These are phyloP conservation scores for Juglanconis oblonga DNA, from an alignment of 2,329 filamentous ascomycete genomes.

Conservation along the genomic window DNA sequence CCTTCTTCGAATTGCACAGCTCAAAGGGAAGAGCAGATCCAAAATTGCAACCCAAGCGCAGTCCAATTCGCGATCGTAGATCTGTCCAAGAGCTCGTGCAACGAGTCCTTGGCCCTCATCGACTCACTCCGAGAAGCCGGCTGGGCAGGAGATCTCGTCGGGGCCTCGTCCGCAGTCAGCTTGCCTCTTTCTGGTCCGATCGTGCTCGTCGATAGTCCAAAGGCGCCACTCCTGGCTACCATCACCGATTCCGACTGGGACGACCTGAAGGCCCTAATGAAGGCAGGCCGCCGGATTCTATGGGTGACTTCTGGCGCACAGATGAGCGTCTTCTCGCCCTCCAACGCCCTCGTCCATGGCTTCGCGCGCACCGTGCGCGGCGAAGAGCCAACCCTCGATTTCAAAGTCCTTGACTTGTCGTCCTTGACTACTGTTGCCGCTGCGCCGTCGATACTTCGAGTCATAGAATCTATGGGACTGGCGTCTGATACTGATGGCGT, in stretches of 20 bases:
- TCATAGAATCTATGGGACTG: background rate
- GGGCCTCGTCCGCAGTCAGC: background rate
- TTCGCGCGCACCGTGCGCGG: background rate
- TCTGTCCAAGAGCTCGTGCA: background rate
- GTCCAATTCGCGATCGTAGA: background rate
- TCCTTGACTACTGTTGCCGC: background rate
- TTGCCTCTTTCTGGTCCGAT: background rate
- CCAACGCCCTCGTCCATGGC: background rate
- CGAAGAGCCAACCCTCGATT: background rate
- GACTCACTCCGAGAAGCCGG: background rate
- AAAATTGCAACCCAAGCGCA: background rate
- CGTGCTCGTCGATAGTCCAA: background rate
- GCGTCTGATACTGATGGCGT: too few relatives aligned
- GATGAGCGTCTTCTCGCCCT: background rate
- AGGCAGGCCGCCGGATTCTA: background rate
- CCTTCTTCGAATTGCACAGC: background rate
- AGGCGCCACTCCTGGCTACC: background rate
- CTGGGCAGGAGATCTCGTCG: background rate
- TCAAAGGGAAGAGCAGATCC: too few relatives aligned
- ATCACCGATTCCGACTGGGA: background rate
- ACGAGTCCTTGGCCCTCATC: background rate
- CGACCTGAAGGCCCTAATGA: background rate
- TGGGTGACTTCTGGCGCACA: background rate
- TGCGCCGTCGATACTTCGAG: background rate
- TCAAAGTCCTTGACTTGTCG: background rate